Conservation (phyloP, 106 monocot genomes). For the Acorus calamus region DNA sequence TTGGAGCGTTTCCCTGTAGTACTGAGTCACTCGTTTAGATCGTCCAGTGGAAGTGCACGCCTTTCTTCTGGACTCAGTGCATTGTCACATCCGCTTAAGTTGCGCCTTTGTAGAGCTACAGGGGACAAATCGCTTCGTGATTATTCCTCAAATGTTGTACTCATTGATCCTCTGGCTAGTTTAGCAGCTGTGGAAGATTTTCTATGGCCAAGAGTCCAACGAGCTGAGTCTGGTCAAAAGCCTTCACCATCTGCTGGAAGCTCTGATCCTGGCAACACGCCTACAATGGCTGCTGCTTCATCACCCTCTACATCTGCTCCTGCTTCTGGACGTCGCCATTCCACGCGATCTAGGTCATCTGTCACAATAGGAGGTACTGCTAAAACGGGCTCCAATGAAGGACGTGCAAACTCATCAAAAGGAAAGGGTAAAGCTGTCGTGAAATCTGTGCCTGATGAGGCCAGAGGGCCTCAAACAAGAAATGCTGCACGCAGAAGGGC, state of each 20-base stretch:
- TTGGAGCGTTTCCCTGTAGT: constrained; percentile 94
- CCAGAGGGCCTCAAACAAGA: constrained; percentile 74
- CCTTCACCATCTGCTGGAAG: constrained; percentile 32
- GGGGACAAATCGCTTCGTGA: constrained; percentile 94
- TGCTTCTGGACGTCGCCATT: constrained; percentile 43
- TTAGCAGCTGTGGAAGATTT: constrained; percentile 93
- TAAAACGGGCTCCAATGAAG: constrained; percentile 54
- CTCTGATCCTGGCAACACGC: constrained; percentile 36
- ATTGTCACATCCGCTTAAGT: constrained; percentile 79
- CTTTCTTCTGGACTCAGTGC: constrained; percentile 74
- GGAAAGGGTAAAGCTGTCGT: constrained; percentile 91
- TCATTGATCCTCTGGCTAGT: constrained; percentile 91
- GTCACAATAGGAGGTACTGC: constrained; percentile 40
- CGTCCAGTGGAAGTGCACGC: constrained; percentile 58
- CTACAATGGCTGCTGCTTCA: constrained; percentile 36
- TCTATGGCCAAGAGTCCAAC: constrained; percentile 89
- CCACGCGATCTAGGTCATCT: constrained; percentile 72
- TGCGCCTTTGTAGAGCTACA: constrained; percentile 76
- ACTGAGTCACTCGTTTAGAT: constrained; percentile 78
- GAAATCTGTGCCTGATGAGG: constrained; percentile 52
- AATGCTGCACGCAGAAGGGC: constrained; percentile 65
- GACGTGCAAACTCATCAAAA: constrained; percentile 47
- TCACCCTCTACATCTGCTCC: constrained; percentile 37
- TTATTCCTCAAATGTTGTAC: constrained; percentile 92
- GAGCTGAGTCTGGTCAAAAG: constrained; percentile 61